Base-by-base conservation (phyloP, 805 yeast genomes). In the Lipomyces sp. region DNA sequence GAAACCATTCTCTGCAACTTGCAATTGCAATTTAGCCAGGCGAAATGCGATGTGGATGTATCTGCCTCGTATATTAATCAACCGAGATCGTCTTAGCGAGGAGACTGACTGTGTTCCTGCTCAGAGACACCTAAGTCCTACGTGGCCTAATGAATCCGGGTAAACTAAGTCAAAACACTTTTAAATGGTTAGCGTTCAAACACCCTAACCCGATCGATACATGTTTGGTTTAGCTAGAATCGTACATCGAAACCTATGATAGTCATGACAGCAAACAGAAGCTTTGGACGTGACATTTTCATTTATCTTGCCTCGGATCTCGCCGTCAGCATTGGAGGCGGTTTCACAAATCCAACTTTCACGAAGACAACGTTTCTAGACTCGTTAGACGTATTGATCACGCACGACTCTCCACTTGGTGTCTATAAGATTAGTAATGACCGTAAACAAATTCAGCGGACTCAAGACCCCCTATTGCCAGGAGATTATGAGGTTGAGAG, bases 401-500 rank as follows among this genome's bases (percentile, higher is more conserved):
- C 53, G 15, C 53, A 48, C 15, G 53, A 48, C 53, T 48, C 15
- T 11, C 53, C 53, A 11, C 53, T 48, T 3, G 3, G 53, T 48
- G 53, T 48, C 2, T 48, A 4, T 48, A 48, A 48, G 53, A 48
- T 48, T 48, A 48, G 15, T 48, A 18, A 48, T 48, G 53, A 18
- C 53, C 53, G 18, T 48, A 48, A 4, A 18, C 53, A 48, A 48
- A 24, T 48, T 48, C 53, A 48, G 53, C 53, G 53, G 15, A 48
- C 53, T 48, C 53, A 48, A 48, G 53, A 48, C 2, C 53, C 53
- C 15, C 15, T 48, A 48, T 18, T 48, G 53, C 53, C 53, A 4
- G 53, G 53, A 15, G 53, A 48, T 15, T 48, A 48, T 48, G 53
- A 48, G 15, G 53, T 48, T 48, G 53, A 48, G 53, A 48, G 53